Evolutionary conservation across 2,329 filamentous ascomycete genomes (phyloP).

Genomic region (Colletotrichum sp.): DNA sequence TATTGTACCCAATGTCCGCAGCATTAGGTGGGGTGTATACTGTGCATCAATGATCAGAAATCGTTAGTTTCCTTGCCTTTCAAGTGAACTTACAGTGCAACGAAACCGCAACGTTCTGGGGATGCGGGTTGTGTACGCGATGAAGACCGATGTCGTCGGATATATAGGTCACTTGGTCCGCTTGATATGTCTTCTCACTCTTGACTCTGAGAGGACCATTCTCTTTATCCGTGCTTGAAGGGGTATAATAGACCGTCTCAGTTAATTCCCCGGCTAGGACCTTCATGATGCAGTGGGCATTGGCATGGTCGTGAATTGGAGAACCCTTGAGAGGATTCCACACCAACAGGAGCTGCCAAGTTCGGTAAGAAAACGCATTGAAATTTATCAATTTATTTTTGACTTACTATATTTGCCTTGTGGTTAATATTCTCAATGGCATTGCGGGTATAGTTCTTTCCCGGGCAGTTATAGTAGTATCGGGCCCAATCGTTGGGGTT

Average conservation of each 20-base stretch:
- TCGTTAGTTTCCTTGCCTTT: rapidly evolving
- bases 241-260: background rate
- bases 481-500: background rate
- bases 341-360: background rate
- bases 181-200: background rate
- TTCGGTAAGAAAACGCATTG: background rate
- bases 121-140: background rate
- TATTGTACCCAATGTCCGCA: background rate
- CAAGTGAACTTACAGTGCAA: background rate
- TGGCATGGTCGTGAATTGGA: background rate
- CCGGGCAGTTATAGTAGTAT: background rate
- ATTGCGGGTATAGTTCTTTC: background rate
- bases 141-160: background rate
- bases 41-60: background rate
- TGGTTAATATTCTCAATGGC: background rate
- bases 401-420: background rate
- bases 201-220: background rate
- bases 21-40: background rate
- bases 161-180: background rate
- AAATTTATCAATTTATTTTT: rapidly evolving
- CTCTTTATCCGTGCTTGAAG: background rate
- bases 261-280: background rate
- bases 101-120: background rate
- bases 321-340: background rate
- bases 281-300: background rate